Percentiles rank a stretch among this genome's conserved stretches.
Evolutionary conservation across 2,329 filamentous ascomycete species (phyloP).

Genomic region (Tolypocladium sp.): DNA sequence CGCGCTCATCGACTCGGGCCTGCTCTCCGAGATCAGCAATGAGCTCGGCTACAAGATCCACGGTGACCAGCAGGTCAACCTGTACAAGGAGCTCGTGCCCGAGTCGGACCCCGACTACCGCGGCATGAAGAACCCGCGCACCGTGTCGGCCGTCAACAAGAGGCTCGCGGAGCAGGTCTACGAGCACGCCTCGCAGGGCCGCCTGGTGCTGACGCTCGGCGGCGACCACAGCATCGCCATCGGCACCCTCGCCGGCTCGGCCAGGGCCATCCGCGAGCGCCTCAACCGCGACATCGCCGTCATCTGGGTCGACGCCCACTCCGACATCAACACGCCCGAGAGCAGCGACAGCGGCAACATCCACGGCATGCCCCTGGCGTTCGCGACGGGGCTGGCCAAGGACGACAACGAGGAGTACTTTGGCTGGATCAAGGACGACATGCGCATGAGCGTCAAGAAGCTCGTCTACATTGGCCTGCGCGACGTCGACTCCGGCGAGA

Average conservation of each 20-base stretch:
- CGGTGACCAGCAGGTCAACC: constrained; percentile 75
- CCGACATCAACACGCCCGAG: constrained; percentile 96
- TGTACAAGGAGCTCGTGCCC: constrained; percentile 69
- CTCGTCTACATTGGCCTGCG: constrained; percentile 94
- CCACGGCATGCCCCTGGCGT: constrained; percentile 95
- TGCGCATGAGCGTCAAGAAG: constrained; percentile 65
- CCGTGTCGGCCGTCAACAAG: constrained; percentile 77
- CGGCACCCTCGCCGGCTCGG: constrained; percentile 80
- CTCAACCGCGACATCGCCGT: constrained; percentile 78
- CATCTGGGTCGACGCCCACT: constrained; percentile 97
- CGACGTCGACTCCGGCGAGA: constrained; percentile 90
- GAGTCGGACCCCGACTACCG: constrained; percentile 68
- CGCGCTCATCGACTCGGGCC: constrained; percentile 79
- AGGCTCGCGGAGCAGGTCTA: constrained; percentile 80
- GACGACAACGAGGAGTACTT: constrained; percentile 73
- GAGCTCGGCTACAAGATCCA: constrained; percentile 85
- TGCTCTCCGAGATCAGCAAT: constrained; percentile 71
- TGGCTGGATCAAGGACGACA: constrained; percentile 75
- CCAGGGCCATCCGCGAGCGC: constrained; percentile 77
- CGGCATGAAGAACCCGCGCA: constrained; percentile 87
- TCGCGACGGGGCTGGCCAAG: constrained; percentile 75
- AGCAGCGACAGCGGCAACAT: constrained; percentile 84
- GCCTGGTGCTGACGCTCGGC: constrained; percentile 85
- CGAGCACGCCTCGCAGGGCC: constrained; percentile 70
- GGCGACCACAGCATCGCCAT: constrained; percentile 97